Evolutionary conservation across 768 basidiomycete species (phyloP).

Genomic region (Agaricus sinodeliciosus): DNA sequence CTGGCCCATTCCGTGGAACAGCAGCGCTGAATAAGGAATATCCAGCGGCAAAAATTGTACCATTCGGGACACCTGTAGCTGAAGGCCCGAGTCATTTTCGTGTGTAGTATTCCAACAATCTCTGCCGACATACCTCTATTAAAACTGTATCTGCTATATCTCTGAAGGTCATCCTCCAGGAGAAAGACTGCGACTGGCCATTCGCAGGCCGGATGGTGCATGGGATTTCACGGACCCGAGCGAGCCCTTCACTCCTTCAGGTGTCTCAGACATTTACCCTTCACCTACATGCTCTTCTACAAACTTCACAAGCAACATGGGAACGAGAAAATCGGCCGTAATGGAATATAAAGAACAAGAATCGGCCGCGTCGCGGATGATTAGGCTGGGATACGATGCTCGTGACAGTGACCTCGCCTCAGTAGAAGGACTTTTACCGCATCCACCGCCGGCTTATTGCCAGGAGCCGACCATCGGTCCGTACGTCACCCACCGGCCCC

Average conservation of each 20-base stretch:
- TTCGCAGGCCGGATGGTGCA: conserved; percentile 44
- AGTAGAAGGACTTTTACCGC: conserved; percentile 14
- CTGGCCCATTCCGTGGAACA: conserved; percentile 24
- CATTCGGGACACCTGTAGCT: conserved; percentile 30
- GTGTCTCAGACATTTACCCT: conserved; percentile 25
- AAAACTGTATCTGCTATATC: neutral
- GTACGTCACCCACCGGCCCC: conserved; percentile 1
- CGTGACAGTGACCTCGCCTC: conserved; percentile 15
- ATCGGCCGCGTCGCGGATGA: conserved; percentile 10
- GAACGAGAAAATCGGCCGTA: neutral
- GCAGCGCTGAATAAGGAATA: conserved; percentile 24
- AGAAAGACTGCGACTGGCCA: conserved; percentile 51
- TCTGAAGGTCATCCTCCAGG: conserved; percentile 43
- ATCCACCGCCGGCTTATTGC: conserved; percentile 24
- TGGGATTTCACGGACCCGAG: conserved; percentile 46
- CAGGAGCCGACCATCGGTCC: conserved; percentile 1
- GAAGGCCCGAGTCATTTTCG: conserved; percentile 30
- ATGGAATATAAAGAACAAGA: conserved; percentile 18
- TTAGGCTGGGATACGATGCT: conserved; percentile 6
- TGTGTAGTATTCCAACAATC: conserved; percentile 17
- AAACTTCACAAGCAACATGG: neutral
- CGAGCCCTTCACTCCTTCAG: conserved; percentile 31
- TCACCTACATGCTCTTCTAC: conserved; percentile 13
- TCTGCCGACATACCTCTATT: neutral
- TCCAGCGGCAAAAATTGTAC: conserved; percentile 34